Base-by-base conservation (phyloP, 352 stramenopile genomes). In the Globisporangium cederbergense region DNA sequence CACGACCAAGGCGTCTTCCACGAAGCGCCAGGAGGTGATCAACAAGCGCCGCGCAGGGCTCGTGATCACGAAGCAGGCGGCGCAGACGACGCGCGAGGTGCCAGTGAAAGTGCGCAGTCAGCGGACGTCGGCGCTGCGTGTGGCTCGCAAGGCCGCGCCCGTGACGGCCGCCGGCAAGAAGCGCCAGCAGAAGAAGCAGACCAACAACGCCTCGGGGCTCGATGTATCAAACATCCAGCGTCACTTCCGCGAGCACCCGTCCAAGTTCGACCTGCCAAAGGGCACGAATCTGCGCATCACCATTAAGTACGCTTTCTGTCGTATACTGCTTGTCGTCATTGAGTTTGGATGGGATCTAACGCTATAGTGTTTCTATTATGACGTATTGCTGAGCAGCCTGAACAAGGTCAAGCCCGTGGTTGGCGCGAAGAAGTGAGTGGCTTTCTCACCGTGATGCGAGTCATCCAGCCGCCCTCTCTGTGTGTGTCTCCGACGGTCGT, bases 191-290 rank as follows among this genome's bases (percentile, higher is more conserved):
- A 72, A 81, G 47, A 60, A 76, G 53, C 47, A 56, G 20, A 67
- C 73, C 54, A 66, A 59, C 28, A 42, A 7, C 28, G 40, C 25
- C 46, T 62, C 71, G 40, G 74, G 71, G 38, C 68, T 92, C 42
- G 80, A 92, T 60, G 81, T 90, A 53, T 90, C 81, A 51, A 90
- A 90, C 66, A 92, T 92, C 65, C 75, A 89, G 57, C 75, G 79
- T 69, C 86, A 95, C 69, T 92, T 90, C 59, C 77, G 74, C 47
- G 77, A 80, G 56, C 82, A 93, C 63, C 83, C 83, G 22, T 88
- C 78, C 55, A 95, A 93, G 74, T 95, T 95, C 50, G 71, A 87
- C 54, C 68, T 95, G 25, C 86, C 86, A 36, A 86, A 93, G 62
- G 86, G 82, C 52, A 88, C 77, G 60, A 91, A 91, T 66, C 74